Evolutionary conservation across 768 basidiomycete species (phyloP).

Genomic region (Leccinum subgranulosum): DNA sequence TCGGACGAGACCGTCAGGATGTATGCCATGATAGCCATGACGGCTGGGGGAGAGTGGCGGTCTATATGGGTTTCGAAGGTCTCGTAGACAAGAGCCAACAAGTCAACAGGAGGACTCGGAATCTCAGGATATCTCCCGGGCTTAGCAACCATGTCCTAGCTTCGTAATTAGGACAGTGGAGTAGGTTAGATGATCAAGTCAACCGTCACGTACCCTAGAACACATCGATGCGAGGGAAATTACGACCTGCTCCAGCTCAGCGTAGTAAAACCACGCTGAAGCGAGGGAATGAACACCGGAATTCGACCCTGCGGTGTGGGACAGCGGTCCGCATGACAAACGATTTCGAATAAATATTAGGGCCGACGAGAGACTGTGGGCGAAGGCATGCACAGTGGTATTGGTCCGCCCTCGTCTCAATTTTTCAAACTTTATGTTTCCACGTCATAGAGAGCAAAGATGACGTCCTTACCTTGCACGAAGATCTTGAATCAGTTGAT

Average conservation of each 20-base stretch:
- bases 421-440: constrained; percentile 6
- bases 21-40: constrained; percentile 60
- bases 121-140: constrained; percentile 41
- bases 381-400: constrained; percentile 62
- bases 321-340: constrained; percentile 41
- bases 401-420: constrained; percentile 44
- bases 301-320: constrained; percentile 16
- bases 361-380: constrained; percentile 58
- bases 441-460: background rate
- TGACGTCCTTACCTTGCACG: constrained; percentile 43
- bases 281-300: constrained; percentile 30
- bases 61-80: constrained; percentile 54
- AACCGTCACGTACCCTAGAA: constrained; percentile 46
- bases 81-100: constrained; percentile 63
- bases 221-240: constrained; percentile 56
- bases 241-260: constrained; percentile 45
- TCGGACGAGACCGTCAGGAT: constrained; percentile 63
- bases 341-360: constrained; percentile 48
- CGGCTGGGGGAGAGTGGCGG: constrained; percentile 43
- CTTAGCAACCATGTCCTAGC: constrained; percentile 29
- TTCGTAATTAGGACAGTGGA: constrained; percentile 6
- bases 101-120: constrained; percentile 42
- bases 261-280: constrained; percentile 50
- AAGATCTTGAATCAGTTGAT: constrained; percentile 46
- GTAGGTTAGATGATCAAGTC: background rate